Evolutionary conservation across 495 filamentous ascomycete genomes (phyloP).

Genomic region (Lophiotrema nucula): DNA sequence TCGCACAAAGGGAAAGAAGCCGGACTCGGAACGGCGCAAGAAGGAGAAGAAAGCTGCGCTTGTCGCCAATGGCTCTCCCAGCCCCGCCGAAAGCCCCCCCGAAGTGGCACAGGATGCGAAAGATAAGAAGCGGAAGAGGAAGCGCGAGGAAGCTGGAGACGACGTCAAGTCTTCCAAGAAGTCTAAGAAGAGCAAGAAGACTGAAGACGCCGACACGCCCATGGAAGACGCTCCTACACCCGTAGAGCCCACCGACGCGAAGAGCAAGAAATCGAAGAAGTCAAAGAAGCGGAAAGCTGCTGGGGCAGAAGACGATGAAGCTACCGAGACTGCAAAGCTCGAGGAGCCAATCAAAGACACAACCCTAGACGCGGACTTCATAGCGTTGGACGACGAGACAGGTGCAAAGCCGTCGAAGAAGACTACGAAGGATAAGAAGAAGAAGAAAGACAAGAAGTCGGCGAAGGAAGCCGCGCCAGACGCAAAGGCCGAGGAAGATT

Average conservation of each 20-base stretch:
- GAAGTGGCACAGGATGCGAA: neutral
- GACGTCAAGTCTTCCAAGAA: conserved; percentile 16
- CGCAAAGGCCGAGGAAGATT: conserved; percentile 14
- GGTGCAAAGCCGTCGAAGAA: too few relatives aligned
- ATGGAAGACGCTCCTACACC: conserved; percentile 30
- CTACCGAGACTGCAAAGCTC: neutral
- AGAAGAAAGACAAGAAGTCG: neutral
- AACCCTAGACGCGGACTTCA: too few relatives aligned
- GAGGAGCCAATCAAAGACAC: too few relatives aligned
- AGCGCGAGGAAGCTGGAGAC: conserved; percentile 7
- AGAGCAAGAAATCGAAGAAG: conserved; percentile 31
- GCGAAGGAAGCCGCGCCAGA: neutral
- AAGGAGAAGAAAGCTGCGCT: neutral
- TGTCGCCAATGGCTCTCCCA: neutral
- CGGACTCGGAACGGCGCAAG: too few relatives aligned
- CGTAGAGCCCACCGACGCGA: neutral
- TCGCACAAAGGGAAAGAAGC: neutral
- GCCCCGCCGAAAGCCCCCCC: neutral
- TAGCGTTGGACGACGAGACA: neutral
- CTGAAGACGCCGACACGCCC: conserved; percentile 5
- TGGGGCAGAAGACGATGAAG: too few relatives aligned
- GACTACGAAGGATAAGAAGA: conserved; percentile 20
- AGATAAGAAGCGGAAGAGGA: conserved; percentile 22
- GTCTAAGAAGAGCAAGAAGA: conserved; percentile 28
- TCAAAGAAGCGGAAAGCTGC: conserved; percentile 10